These are phyloP conservation scores for Phoma sp. DNA, from an alignment of 2,329 filamentous ascomycete species.

Conservation along the genomic window DNA sequence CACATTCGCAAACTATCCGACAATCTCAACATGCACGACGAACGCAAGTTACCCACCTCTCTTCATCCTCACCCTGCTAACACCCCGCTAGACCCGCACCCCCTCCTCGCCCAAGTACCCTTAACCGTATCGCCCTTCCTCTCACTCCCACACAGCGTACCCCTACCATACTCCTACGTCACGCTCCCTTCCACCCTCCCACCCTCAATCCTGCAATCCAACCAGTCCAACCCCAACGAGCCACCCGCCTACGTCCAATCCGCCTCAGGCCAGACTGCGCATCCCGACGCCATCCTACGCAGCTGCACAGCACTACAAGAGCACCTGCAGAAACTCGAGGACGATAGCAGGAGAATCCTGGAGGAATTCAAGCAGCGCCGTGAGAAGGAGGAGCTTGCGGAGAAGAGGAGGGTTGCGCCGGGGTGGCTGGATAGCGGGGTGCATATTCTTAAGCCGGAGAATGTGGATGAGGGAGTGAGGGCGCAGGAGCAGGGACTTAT, in stretches of 20 bases:
- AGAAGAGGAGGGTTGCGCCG: slow-evolving; percentile 80
- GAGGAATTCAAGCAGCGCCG: slow-evolving; percentile 73
- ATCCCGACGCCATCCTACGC: slow-evolving; percentile 83
- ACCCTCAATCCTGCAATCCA: slow-evolving; percentile 66
- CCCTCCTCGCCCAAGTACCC: slow-evolving; percentile 88
- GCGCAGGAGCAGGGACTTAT: slow-evolving; percentile 56
- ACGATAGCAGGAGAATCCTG: slow-evolving; percentile 72
- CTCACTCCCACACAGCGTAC: slow-evolving; percentile 85
- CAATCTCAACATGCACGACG: slow-evolving; percentile 12
- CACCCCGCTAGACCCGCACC: slow-evolving; percentile 67
- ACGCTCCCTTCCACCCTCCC: slow-evolving; percentile 86
- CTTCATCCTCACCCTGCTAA: slow-evolving; percentile 9
- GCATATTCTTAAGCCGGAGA: slow-evolving; percentile 72
- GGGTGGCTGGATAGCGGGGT: slow-evolving; percentile 78
- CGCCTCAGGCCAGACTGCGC: slow-evolving; percentile 75
- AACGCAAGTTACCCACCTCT: not conserved
- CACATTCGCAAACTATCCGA: not conserved
- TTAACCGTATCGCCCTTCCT: slow-evolving; percentile 95
- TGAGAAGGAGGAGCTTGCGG: slow-evolving; percentile 71
- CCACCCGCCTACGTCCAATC: slow-evolving; percentile 87
- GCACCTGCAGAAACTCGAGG: slow-evolving; percentile 74
- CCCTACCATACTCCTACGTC: slow-evolving; percentile 95
- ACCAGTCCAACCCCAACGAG: slow-evolving; percentile 51
- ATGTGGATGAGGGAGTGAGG: slow-evolving; percentile 54
- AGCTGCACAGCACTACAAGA: slow-evolving; percentile 80